These are phyloP conservation scores for Clathrospora elynae DNA, from an alignment of 2,329 filamentous ascomycete genomes.

Conservation along the genomic window DNA sequence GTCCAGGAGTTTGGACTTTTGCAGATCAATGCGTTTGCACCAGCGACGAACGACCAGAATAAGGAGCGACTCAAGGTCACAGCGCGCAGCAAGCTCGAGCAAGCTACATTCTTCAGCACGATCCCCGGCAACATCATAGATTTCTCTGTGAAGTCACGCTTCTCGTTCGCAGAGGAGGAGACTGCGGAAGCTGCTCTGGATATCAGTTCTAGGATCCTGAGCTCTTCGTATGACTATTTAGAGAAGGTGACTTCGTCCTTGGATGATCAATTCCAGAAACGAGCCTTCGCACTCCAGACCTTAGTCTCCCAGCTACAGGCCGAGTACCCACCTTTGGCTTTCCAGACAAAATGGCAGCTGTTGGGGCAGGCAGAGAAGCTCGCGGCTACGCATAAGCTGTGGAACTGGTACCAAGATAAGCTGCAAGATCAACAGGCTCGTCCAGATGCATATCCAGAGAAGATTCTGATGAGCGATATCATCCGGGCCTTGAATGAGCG, in stretches of 20 bases:
- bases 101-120: constrained; percentile 90
- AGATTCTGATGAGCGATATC: constrained; percentile 74
- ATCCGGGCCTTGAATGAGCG: constrained; percentile 77
- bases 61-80: constrained; percentile 62
- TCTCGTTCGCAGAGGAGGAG: constrained; percentile 71
- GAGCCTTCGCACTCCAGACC: constrained; percentile 74
- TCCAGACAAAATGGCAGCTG: constrained; percentile 74
- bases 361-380: constrained; percentile 92
- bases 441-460: constrained; percentile 62
- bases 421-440: constrained; percentile 70
- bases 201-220: constrained; percentile 81
- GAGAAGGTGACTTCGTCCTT: constrained; percentile 74
- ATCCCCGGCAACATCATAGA: constrained; percentile 85
- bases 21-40: constrained; percentile 58
- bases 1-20: constrained; percentile 64
- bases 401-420: constrained; percentile 78
- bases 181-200: constrained; percentile 76
- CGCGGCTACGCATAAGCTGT: constrained; percentile 76
- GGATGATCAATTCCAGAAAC: constrained; percentile 77
- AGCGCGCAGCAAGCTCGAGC: constrained; percentile 87
- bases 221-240: constrained; percentile 75
- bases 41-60: constrained; percentile 61
- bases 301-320: constrained; percentile 73
- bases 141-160: constrained; percentile 70
- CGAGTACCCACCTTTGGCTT: constrained; percentile 68